Percentiles rank a stretch among this genome's conserved stretches.
These are phyloP conservation scores for Capronia epimyces DNA, from an alignment of 2,329 filamentous ascomycete genomes.

Conservation along the genomic window DNA sequence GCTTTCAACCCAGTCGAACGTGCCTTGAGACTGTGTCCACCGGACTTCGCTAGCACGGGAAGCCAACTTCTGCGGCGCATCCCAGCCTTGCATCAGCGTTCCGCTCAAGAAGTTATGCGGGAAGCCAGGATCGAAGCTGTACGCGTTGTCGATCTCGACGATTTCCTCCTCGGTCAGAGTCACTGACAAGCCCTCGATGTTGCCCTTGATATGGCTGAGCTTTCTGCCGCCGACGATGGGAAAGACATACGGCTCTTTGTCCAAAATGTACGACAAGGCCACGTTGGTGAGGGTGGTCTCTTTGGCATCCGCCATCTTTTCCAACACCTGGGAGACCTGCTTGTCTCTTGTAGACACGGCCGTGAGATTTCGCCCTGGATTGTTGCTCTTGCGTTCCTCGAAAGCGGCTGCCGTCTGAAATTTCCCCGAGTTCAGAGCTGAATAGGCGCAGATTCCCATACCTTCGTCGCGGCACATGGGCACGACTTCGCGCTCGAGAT, in stretches of 20 bases:
- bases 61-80: background rate
- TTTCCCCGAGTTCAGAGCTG: constrained; percentile 47
- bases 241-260: constrained; percentile 50
- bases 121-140: constrained; percentile 54
- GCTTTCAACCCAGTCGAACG: background rate
- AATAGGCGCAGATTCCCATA: constrained; percentile 56
- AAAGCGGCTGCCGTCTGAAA: constrained; percentile 40
- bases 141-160: constrained; percentile 49
- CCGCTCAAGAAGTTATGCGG: constrained; percentile 35
- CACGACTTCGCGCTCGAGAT: constrained; percentile 63
- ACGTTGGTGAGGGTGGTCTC: constrained; percentile 8
- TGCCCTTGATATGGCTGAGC: constrained; percentile 49
- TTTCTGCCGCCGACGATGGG: constrained; percentile 52
- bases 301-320: constrained; percentile 20
- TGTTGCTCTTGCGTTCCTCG: constrained; percentile 6
- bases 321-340: constrained; percentile 62
- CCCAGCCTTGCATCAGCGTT: background rate
- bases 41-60: background rate
- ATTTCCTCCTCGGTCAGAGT: constrained; percentile 50
- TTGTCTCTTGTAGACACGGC: constrained; percentile 41
- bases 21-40: background rate
- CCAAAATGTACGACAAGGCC: constrained; percentile 49
- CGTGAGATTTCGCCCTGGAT: constrained; percentile 2
- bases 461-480: constrained; percentile 59
- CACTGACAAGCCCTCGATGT: constrained; percentile 52